Evolutionary conservation across 768 basidiomycete genomes (phyloP).

Genomic region (Melanogaster broomeanus): DNA sequence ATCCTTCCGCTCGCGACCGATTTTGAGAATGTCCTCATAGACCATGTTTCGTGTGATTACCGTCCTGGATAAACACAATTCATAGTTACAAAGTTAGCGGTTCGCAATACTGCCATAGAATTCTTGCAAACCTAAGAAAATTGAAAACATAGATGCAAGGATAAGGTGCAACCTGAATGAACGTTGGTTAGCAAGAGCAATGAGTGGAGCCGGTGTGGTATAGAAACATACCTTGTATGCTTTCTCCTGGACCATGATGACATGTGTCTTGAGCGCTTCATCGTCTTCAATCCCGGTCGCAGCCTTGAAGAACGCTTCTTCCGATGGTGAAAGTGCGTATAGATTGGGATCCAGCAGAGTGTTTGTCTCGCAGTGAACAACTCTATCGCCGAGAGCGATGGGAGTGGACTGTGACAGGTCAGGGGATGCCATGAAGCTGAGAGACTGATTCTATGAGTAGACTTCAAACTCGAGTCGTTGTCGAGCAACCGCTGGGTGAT

Average conservation of each 20-base stretch:
- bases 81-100: no score
- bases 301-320: conserved; percentile 23
- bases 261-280: conserved; percentile 24
- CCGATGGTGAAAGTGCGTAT: conserved; percentile 2
- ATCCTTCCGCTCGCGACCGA: conserved; percentile 31
- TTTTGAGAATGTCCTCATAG: conserved; percentile 24
- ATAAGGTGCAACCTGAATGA: conserved; percentile 11
- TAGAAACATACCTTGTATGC: conserved; percentile 22
- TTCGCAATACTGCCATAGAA: neutral
- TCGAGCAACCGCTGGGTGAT: no score
- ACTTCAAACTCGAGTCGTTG: no score
- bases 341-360: neutral
- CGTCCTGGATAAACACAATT: neutral
- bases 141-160: conserved; percentile 27
- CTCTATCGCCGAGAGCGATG: neutral
- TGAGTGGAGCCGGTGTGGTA: neutral
- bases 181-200: neutral
- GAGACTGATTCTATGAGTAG: no score
- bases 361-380: neutral
- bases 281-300: conserved; percentile 27
- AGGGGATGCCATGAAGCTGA: neutral
- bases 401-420: neutral
- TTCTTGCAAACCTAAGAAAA: conserved; percentile 17
- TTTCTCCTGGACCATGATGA: conserved; percentile 26
- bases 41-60: neutral